phyloP scores from a whole-genome alignment of 108 stramenopile species.

The Schizochytrium sp. region DNA sequence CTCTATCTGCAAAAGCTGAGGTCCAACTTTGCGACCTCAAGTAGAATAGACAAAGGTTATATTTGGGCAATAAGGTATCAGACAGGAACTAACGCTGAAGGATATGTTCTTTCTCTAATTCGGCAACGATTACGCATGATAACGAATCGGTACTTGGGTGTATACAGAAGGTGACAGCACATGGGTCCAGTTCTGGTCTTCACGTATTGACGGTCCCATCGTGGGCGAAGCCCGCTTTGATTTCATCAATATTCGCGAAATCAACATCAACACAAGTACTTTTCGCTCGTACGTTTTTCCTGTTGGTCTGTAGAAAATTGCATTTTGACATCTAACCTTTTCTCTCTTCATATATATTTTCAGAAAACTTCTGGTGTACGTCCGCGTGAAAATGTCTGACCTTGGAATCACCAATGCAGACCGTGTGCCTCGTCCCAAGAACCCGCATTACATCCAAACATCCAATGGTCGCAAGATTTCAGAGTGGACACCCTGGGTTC shows the following conservation, averaged over 20 bases:
- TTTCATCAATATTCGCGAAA: constrained; percentile 19
- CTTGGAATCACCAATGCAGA: not conserved
- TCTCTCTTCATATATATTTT: too few relatives aligned
- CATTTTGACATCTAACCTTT: too few relatives aligned
- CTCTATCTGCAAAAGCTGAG: too few relatives aligned
- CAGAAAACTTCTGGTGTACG: constrained; percentile 19
- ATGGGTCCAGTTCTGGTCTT: constrained; percentile 39
- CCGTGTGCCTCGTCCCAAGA: not conserved
- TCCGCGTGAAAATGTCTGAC: constrained; percentile 10
- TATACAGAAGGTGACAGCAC: constrained; percentile 30
- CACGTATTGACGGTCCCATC: not conserved
- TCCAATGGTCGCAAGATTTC: not conserved
- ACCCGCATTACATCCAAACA: not conserved
- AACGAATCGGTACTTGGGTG: not conserved
- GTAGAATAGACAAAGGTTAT: too few relatives aligned
- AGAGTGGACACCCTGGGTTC: constrained; percentile 36
- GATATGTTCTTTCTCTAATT: too few relatives aligned
- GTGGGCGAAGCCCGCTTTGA: constrained; percentile 40
- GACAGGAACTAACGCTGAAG: too few relatives aligned
- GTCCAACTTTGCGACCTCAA: too few relatives aligned
- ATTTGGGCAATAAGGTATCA: too few relatives aligned
- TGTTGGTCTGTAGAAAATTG: too few relatives aligned
- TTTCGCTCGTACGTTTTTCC: not conserved
- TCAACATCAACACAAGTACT: constrained; percentile 30
- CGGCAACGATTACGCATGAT: too few relatives aligned